These are phyloP conservation scores for Plasmodium coatneyi DNA, from an alignment of 169 alveolate species.

Conservation along the genomic window DNA sequence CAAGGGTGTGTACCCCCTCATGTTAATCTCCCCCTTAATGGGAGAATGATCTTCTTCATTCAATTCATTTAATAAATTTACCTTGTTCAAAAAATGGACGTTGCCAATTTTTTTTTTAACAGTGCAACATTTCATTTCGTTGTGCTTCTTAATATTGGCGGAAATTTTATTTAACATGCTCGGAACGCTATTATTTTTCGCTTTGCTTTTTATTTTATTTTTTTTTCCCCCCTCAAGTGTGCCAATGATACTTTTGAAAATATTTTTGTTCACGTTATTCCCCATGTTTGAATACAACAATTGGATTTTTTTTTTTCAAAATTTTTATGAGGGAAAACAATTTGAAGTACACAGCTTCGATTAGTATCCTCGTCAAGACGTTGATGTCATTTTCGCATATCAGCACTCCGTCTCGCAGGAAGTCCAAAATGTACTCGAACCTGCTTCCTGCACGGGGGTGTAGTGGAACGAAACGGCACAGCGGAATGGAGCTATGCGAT, in stretches of 20 bases:
- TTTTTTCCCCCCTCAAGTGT: conserved; percentile 18
- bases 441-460: conserved; percentile 7
- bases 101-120: conserved; percentile 28
- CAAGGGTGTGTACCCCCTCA: background rate
- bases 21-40: background rate
- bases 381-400: conserved; percentile 70
- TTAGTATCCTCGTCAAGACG: conserved; percentile 39
- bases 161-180: conserved; percentile 18
- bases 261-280: conserved; percentile 29
- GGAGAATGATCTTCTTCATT: background rate
- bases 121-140: conserved; percentile 23
- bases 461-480: background rate
- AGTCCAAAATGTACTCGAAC: conserved; percentile 54
- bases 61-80: background rate
- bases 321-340: conserved; percentile 46
- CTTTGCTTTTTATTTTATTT: conserved; percentile 6
- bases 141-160: background rate
- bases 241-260: conserved; percentile 40
- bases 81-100: background rate
- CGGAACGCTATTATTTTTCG: background rate
- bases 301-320: conserved; percentile 34
- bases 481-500: background rate
- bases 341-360: conserved; percentile 69
- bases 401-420: conserved; percentile 46
- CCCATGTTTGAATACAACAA: conserved; percentile 43